Base-by-base conservation (phyloP, 495 filamentous ascomycete species). In the Letharia lupina region DNA sequence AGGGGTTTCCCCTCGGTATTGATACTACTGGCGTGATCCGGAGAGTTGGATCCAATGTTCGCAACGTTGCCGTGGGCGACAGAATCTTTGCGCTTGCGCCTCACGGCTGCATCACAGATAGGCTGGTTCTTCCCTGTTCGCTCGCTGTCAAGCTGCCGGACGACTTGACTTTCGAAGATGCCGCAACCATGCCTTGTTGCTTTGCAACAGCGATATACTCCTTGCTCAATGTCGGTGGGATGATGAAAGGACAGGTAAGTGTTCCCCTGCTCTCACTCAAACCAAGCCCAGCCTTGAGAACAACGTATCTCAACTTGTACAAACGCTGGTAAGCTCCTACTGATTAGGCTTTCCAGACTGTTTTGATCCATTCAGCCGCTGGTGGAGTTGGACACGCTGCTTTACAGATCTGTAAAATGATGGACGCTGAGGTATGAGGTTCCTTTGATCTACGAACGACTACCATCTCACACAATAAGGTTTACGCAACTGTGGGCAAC, bases 1-100 rank as follows among this genome's bases (percentile, higher is more conserved):
- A 67, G 28, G 50, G n/a, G 4, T 47, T n/a, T 41, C 75, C 72
- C 47, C 70, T 82, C 3, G 84, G 86, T 9, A 71, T 78, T 52
- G 86, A 86, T 69, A 78, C 78, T 61, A 73, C 75, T 41, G 81
- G 79, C 11, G 72, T 74, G 20, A 70, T 82, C 23, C 73, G 72
- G 1, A 71, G 76, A 4, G 70, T 80, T 16, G 80, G 79, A 0
- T 50, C 68, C 13, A 65, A 70, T 20, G 80, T 81, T 12, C 65
- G 66, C 2, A 57, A 73, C 7, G 7, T 83, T 16, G 41, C 61
- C 15, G 63, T 75, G 7, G 81, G 81, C 0, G 75, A 77, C 67
- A 69, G 73, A 18, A 80, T 83, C 4, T 48, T 72, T 33, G 52
- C 16, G 12, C 45, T 70, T n/a, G 64, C 59, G 16, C 63, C 5